Evolutionary conservation across 2,329 filamentous ascomycete species (phyloP).

Genomic region (Botrytis elliptica): DNA sequence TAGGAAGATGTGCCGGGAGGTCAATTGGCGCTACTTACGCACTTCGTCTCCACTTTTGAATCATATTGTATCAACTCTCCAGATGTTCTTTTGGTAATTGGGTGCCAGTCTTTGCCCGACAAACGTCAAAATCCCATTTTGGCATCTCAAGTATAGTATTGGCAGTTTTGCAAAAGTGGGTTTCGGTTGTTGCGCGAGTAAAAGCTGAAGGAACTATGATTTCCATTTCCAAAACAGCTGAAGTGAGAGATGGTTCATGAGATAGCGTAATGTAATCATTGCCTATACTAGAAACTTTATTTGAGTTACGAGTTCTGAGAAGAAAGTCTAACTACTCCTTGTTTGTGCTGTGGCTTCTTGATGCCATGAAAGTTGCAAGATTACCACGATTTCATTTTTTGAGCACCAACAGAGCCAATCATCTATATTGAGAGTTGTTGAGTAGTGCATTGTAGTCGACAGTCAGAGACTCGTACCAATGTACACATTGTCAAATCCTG

Average conservation of each 20-base stretch:
- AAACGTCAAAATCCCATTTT: neutral
- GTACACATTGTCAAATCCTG: neutral
- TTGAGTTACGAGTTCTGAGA: neutral
- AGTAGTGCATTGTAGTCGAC: neutral
- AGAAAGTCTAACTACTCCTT: no score
- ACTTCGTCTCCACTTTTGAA: neutral
- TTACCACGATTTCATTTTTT: neutral
- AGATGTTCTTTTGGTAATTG: neutral
- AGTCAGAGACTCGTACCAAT: neutral
- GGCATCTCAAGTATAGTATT: neutral
- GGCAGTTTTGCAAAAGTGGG: neutral
- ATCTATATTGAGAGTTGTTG: neutral
- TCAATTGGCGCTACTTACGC: neutral
- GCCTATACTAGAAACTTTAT: neutral
- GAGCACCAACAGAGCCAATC: no score
- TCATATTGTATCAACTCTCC: neutral
- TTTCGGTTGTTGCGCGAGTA: neutral
- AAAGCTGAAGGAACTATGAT: neutral
- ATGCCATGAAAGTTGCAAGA: neutral
- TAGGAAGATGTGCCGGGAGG: neutral
- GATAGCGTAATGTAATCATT: neutral
- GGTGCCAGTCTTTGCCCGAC: neutral
- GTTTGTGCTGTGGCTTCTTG: neutral
- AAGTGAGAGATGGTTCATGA: neutral
- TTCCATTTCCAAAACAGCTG: neutral